These are phyloP conservation scores for Cryptococcus maquisensis DNA, from an alignment of 1,284 basidiomycete genomes.

Conservation along the genomic window DNA sequence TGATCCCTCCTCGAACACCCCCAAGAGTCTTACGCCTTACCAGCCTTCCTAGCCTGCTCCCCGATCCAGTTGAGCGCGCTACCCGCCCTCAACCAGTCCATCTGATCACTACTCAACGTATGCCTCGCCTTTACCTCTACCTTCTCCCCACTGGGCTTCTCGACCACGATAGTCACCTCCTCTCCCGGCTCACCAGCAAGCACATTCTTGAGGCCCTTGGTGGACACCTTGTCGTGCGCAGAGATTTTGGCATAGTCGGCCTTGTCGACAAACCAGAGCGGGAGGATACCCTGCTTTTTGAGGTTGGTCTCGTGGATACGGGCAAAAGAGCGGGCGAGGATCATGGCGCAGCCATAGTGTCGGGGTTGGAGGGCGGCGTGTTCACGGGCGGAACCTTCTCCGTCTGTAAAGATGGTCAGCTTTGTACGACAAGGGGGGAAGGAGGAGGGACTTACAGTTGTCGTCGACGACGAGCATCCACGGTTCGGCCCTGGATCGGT, in stretches of 20 bases:
- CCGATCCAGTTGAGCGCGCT: constrained; percentile 70
- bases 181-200: constrained; percentile 51
- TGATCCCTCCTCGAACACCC: neutral
- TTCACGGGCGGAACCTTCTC: constrained; percentile 80
- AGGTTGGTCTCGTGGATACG: constrained; percentile 98
- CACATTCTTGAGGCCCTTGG: constrained; percentile 57
- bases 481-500: constrained; percentile 73
- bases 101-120: constrained; percentile 82
- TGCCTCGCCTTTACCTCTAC: constrained; percentile 72
- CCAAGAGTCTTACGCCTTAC: constrained; percentile 8
- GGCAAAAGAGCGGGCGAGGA: constrained; percentile 88
- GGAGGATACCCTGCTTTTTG: constrained; percentile 95
- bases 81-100: constrained; percentile 79
- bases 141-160: constrained; percentile 58
- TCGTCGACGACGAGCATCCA: constrained; percentile 96
- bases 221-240: constrained; percentile 67
- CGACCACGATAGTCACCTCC: constrained; percentile 59
- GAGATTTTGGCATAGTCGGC: constrained; percentile 75
- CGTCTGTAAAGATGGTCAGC: constrained; percentile 52
- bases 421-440: neutral
- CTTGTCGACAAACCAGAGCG: constrained; percentile 85
- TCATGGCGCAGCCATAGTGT: constrained; percentile 78
- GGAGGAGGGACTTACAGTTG: constrained; percentile 53
- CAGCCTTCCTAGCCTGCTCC: constrained; percentile 31
- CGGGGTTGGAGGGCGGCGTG: constrained; percentile 96